Conservation (phyloP, 2,329 filamentous ascomycete species). For the Clarireedia paspali region DNA sequence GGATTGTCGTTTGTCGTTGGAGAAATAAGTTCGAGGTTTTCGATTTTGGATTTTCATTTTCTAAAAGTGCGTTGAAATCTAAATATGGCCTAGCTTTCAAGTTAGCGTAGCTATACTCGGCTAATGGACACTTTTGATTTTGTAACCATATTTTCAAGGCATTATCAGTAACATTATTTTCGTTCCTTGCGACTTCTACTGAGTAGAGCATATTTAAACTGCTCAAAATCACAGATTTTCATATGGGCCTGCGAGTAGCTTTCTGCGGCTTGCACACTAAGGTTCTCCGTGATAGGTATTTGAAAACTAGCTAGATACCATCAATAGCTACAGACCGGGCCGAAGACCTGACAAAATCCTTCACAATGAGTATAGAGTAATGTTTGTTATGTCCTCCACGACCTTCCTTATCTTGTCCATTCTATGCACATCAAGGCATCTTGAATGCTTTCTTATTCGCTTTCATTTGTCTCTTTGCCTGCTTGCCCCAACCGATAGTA, state of each 20-base stretch:
- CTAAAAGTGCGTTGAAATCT: not conserved
- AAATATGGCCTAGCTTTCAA: not conserved
- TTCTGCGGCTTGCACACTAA: too few species aligned
- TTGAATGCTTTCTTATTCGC: conserved; percentile 1
- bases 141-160: not conserved
- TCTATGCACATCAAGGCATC: not conserved
- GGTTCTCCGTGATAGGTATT: too few species aligned
- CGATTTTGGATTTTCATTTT: not conserved
- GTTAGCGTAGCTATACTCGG: not conserved
- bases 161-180: not conserved
- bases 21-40: not conserved
- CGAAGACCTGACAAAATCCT: too few species aligned
- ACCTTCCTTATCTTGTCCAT: not conserved
- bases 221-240: not conserved
- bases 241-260: not conserved
- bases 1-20: conserved; percentile 9
- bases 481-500: conserved; percentile 1
- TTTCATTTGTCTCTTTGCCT: conserved; percentile 4
- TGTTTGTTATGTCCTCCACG: not conserved
- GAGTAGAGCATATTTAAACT: too few species aligned
- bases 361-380: not conserved
- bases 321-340: not conserved
- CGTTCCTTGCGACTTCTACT: not conserved
- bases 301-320: not conserved
- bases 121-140: too few species aligned